These are phyloP conservation scores for Xylariaceae sp. DNA, from an alignment of 2,329 filamentous ascomycete genomes.

Conservation along the genomic window DNA sequence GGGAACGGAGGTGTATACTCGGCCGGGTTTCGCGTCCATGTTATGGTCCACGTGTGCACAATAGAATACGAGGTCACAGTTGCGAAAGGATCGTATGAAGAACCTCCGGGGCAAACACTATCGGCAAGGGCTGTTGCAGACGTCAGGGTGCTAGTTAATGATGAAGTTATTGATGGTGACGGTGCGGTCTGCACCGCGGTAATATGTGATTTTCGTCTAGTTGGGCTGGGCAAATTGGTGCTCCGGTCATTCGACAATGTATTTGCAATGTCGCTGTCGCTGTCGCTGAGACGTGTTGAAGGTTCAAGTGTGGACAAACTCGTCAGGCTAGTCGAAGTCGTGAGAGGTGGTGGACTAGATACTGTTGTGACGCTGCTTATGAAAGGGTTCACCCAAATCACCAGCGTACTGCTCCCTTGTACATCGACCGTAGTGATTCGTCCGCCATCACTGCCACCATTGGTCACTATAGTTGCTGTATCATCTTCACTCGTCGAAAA, in stretches of 20 bases:
- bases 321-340: slow-evolving; percentile 1
- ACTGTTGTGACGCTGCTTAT: slow-evolving; percentile 11
- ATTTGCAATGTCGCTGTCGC: no score
- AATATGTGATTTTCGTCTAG: no score
- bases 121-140: neutral
- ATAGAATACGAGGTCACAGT: slow-evolving; percentile 43
- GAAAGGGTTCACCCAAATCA: slow-evolving; percentile 5
- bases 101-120: neutral
- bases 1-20: slow-evolving; percentile 48
- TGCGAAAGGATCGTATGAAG: slow-evolving; percentile 26
- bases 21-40: slow-evolving; percentile 43
- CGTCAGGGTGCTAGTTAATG: neutral
- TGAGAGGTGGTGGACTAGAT: slow-evolving; percentile 9
- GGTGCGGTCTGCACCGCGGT: no score
- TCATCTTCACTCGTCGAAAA: no score
- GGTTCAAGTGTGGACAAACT: slow-evolving; percentile 3
- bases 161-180: no score
- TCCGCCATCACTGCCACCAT: no score
- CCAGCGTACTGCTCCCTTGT: no score
- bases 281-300: no score
- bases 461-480: no score
- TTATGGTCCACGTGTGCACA: slow-evolving; percentile 49
- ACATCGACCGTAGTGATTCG: no score
- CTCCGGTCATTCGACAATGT: no score
- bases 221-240: no score